phyloP scores from a whole-genome alignment of 805 yeast genomes.

The Kuraishia hungarica region DNA sequence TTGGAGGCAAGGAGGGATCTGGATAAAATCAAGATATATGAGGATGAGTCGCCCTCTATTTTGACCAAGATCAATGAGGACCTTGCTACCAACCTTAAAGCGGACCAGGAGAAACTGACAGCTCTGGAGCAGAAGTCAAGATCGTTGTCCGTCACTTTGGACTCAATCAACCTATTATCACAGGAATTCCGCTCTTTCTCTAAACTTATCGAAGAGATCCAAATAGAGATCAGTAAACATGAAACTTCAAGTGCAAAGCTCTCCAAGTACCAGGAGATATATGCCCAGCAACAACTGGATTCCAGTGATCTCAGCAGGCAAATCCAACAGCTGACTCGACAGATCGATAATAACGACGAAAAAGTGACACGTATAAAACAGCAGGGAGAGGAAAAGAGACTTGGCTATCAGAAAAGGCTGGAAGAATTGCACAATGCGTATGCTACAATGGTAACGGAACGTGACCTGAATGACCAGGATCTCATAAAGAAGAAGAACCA shows the following conservation, averaged over 20 bases:
- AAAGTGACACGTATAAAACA: constrained; percentile 33
- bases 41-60: constrained; percentile 51
- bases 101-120: constrained; percentile 28
- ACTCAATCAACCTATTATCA: constrained; percentile 46
- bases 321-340: constrained; percentile 38
- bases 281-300: constrained; percentile 28
- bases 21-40: constrained; percentile 51
- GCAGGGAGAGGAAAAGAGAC: constrained; percentile 37
- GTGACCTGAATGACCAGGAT: constrained; percentile 39
- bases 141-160: constrained; percentile 44
- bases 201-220: constrained; percentile 39
- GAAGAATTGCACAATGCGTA: constrained; percentile 35
- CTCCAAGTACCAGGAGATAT: constrained; percentile 29
- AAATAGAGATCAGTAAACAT: constrained; percentile 34
- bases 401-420: constrained; percentile 31
- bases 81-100: constrained; percentile 34
- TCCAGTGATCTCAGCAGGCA: constrained; percentile 33
- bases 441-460: constrained; percentile 37
- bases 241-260: constrained; percentile 30
- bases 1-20: constrained; percentile 49
- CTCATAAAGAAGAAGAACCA: constrained; percentile 37
- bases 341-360: constrained; percentile 38
- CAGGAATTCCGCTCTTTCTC: constrained; percentile 34
- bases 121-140: constrained; percentile 38
- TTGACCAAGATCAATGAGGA: constrained; percentile 45